Base-by-base conservation (phyloP, 345 rosid genomes). In the Psidium guajava region DNA sequence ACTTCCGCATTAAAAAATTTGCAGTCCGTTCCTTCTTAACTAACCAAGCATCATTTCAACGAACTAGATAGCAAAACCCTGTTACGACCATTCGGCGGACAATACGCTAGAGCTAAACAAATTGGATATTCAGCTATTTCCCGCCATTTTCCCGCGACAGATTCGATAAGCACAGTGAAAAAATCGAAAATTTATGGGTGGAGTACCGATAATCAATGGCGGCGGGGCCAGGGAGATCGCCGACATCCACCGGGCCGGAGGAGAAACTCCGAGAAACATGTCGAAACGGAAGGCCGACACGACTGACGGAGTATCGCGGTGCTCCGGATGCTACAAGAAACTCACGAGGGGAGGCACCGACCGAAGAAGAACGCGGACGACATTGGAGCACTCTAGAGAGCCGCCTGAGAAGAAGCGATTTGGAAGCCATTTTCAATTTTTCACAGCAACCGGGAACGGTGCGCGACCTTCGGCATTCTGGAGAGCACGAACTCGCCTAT, bases 151-250 rank as follows among this genome's bases (percentile, higher is more conserved):
- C 25, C 22, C 21, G 80, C 4, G 25, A 18, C 16, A 9, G 80
- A 83, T 24, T 83, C 82, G 56, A 53, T 42, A 25, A 27, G 59
- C 2, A 6, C 52, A 8, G 51, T 49, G 11, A 27, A 36, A n/a
- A 22, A 61, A 84, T 9, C 47, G 20, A 81, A 24, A 36, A 61
- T n/a, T 16, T 32, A 55, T 59, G 6, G 59, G 73, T n/a, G 36
- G 80, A 36, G 47, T 89, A 93, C 95, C 89, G 51, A 56, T 94
- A 93, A 86, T 94, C 94, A 13, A 93, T 89, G 57, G 92, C 84
- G 10, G 92, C 82, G 15, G 95, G 95, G 55, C 91, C 92, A 69
- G 89, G 89, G 82, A 88, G 83, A 44, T 88, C 88, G 14, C 82
- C 80, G 36, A 86, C 85, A 84, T 85, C 59, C 53, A 84, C 28